phyloP scores from a whole-genome alignment of 768 basidiomycete species.

The Tylopilus plumbeoviolaceoides region DNA sequence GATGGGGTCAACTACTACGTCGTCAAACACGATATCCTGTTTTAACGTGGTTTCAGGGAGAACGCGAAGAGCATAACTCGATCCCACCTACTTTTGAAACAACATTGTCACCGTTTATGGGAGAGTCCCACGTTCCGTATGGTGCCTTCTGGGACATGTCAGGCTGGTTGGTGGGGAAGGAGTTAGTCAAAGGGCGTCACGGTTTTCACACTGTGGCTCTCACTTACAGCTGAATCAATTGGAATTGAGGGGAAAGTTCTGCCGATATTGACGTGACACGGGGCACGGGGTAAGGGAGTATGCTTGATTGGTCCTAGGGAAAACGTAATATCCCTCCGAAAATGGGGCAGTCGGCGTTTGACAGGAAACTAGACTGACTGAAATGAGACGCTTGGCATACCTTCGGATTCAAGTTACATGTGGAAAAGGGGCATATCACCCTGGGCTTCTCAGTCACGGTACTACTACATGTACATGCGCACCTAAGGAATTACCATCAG shows the following conservation, averaged over 20 bases:
- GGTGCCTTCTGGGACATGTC: conserved; percentile 33
- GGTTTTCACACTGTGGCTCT: too few species aligned
- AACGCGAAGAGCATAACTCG: neutral
- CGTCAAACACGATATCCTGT: conserved; percentile 32
- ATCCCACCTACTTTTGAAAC: conserved; percentile 34
- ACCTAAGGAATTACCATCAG: too few species aligned
- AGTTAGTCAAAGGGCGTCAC: neutral
- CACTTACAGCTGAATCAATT: neutral
- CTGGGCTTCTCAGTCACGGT: too few species aligned
- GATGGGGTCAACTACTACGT: conserved; percentile 51
- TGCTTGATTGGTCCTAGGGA: neutral
- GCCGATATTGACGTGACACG: neutral
- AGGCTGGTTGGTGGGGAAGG: too few species aligned
- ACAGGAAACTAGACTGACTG: too few species aligned
- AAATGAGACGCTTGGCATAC: too few species aligned
- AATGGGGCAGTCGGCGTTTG: too few species aligned
- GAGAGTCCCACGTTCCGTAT: conserved; percentile 59
- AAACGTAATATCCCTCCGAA: neutral
- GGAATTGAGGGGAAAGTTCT: neutral
- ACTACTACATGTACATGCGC: too few species aligned
- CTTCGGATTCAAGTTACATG: too few species aligned
- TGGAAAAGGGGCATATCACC: too few species aligned
- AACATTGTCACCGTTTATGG: conserved; percentile 48
- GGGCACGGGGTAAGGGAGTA: neutral
- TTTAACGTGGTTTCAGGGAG: neutral